Base-by-base conservation (phyloP, 2,329 filamentous ascomycete species). In the Grosmannia penicillata region DNA sequence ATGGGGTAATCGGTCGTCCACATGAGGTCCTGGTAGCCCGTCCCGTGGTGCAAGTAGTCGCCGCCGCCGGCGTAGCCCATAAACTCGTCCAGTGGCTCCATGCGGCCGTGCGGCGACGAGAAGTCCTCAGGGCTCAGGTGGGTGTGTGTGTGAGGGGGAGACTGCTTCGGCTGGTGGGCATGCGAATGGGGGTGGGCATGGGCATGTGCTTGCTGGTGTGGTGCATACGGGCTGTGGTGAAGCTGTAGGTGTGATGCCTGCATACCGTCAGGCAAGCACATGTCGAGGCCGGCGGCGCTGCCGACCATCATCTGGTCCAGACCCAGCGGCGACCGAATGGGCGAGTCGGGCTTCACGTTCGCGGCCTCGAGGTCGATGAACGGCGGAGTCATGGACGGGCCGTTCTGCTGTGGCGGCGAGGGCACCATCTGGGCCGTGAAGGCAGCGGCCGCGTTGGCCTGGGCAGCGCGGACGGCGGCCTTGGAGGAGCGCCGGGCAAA, bases 401-500 rank as follows among this genome's bases (percentile, higher is more conserved):
- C 49, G n/a, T 42, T 41, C 37, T 48, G 49, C 25, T 49, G 49
- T 10, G 45, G 42, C 2, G 52, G 38, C 9, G 45, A 43, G 1
- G 42, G 35, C 14, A 47, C 36, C 44, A 52, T 35, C 25, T 49
- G 42, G 4, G 39, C 38, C 15, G 47, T 45, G n/a, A 45, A 51
- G 28, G 49, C 56, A 34, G 56, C 53, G 0, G 57, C 53, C 13
- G 53, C 53, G 25, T 39, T 57, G 25, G 57, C 58, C 39, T 65
- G 62, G 4, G 62, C 60, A 3, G 58, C 60, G 15, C 65, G 56
- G 11, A 60, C 48, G 2, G 61, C 62, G 4, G 58, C 60, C 47
- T 70, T 71, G 22, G 63, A 63, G 2, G 66, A 65, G 24, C 68
- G 56, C 19, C 68, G 57, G 2, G 68, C 66, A 49, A 63, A 71